Evolutionary conservation across 139 green algal species (phyloP).

Genomic region (Gonium pectorale): DNA sequence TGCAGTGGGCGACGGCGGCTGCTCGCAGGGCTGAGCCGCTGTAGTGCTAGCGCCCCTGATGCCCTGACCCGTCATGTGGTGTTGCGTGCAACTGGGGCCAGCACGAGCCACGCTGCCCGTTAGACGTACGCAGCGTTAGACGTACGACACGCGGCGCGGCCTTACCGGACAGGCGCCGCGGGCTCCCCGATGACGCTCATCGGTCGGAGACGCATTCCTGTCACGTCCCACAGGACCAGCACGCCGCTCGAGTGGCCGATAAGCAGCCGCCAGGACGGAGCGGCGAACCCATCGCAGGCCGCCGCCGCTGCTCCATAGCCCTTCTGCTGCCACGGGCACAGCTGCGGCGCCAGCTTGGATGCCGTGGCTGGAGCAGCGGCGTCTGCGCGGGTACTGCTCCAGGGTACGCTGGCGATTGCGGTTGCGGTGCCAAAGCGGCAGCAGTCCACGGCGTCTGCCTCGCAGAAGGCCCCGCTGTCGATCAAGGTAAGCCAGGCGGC

Average conservation of each 20-base stretch:
- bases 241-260: not conserved
- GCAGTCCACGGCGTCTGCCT: not conserved
- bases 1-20: no score
- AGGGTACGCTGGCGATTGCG: not conserved
- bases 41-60: no score
- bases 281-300: not conserved
- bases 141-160: not conserved
- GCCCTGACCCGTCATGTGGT: not conserved
- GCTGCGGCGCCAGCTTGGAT: not conserved
- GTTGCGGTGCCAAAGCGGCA: not conserved
- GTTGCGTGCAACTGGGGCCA: not conserved
- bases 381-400: not conserved
- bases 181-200: not conserved
- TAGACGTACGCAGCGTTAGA: not conserved
- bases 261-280: not conserved
- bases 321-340: not conserved
- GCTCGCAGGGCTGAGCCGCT: no score
- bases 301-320: not conserved
- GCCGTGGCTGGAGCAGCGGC: not conserved
- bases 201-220: not conserved
- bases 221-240: slow-evolving; percentile 9
- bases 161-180: not conserved
- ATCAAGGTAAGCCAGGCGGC: not conserved
- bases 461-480: not conserved
- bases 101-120: not conserved